These are phyloP conservation scores for Eremothecium gossypii DNA, from an alignment of 1,139 yeast genomes.

Conservation along the genomic window DNA sequence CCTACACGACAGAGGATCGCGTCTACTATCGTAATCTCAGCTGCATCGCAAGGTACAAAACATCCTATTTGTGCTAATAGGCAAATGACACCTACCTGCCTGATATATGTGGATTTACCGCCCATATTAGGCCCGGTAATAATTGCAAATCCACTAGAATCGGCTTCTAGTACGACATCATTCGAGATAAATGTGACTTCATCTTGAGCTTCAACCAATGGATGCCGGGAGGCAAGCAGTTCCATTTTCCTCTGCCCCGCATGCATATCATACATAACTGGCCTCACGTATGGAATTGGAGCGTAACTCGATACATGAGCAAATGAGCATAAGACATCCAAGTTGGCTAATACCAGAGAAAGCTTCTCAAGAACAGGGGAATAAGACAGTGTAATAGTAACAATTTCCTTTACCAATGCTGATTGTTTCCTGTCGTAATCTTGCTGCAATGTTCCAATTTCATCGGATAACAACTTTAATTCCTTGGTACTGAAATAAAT, in stretches of 20 bases:
- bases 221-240: slow-evolving; percentile 75
- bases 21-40: slow-evolving; percentile 77
- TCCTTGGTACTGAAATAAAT: slow-evolving; percentile 73
- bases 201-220: slow-evolving; percentile 87
- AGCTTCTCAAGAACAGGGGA: slow-evolving; percentile 65
- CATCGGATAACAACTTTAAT: slow-evolving; percentile 50
- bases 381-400: slow-evolving; percentile 71
- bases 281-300: slow-evolving; percentile 71
- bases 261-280: slow-evolving; percentile 50
- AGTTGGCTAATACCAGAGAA: slow-evolving; percentile 53
- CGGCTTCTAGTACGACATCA: slow-evolving; percentile 52
- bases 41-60: slow-evolving; percentile 68
- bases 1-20: slow-evolving; percentile 95
- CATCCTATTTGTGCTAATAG: slow-evolving; percentile 90
- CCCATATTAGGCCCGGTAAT: slow-evolving; percentile 99
- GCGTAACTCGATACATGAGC: slow-evolving; percentile 82
- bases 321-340: slow-evolving; percentile 79
- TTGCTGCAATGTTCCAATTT: slow-evolving; percentile 48
- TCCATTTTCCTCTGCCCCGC: slow-evolving; percentile 42
- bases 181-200: slow-evolving; percentile 81
- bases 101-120: slow-evolving; percentile 89
- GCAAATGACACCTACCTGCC: slow-evolving; percentile 85
- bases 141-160: slow-evolving; percentile 57
- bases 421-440: slow-evolving; percentile 70
- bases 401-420: slow-evolving; percentile 71